Conservation (phyloP, 768 basidiomycete genomes). For the Termitomyces sp. region DNA sequence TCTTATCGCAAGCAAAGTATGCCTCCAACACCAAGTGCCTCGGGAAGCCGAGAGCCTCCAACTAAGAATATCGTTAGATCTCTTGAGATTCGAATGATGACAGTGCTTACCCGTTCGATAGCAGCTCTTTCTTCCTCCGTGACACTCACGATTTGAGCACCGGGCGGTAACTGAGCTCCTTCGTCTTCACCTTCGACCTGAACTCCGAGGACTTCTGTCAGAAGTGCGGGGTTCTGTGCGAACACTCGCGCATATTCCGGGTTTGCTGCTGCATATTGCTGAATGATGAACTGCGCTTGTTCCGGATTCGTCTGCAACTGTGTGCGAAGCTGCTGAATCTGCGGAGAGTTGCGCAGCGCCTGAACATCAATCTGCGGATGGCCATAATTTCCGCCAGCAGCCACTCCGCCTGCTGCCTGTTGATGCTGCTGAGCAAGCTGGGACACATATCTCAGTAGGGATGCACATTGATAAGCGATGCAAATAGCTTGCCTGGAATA, state of each 20-base stretch:
- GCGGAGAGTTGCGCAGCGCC: slow-evolving; percentile 57
- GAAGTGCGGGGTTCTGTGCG: slow-evolving; percentile 65
- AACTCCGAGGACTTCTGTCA: slow-evolving; percentile 61
- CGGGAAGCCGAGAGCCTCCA: slow-evolving; percentile 85
- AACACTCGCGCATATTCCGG: slow-evolving; percentile 72
- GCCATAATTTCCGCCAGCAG: slow-evolving; percentile 27
- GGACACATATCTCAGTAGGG: background rate
- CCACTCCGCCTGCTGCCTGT: slow-evolving; percentile 41
- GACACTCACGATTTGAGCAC: slow-evolving; percentile 66
- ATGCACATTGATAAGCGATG: background rate
- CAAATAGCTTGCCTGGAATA: slow-evolving; percentile 67
- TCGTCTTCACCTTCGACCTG: slow-evolving; percentile 40
- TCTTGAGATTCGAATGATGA: background rate
- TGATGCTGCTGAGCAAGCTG: slow-evolving; percentile 77
- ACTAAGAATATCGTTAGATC: slow-evolving; percentile 37
- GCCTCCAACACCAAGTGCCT: slow-evolving; percentile 83
- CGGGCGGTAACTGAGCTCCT: slow-evolving; percentile 42
- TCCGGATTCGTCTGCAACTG: slow-evolving; percentile 76
- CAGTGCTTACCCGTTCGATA: slow-evolving; percentile 73
- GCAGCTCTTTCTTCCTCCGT: slow-evolving; percentile 87
- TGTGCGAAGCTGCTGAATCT: slow-evolving; percentile 71
- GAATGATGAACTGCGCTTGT: slow-evolving; percentile 73
- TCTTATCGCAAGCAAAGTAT: slow-evolving; percentile 93
- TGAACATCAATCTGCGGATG: slow-evolving; percentile 39
- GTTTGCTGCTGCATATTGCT: slow-evolving; percentile 74